These are phyloP conservation scores for Monosporascus sp. DNA, from an alignment of 2,329 filamentous ascomycete genomes.

Conservation along the genomic window DNA sequence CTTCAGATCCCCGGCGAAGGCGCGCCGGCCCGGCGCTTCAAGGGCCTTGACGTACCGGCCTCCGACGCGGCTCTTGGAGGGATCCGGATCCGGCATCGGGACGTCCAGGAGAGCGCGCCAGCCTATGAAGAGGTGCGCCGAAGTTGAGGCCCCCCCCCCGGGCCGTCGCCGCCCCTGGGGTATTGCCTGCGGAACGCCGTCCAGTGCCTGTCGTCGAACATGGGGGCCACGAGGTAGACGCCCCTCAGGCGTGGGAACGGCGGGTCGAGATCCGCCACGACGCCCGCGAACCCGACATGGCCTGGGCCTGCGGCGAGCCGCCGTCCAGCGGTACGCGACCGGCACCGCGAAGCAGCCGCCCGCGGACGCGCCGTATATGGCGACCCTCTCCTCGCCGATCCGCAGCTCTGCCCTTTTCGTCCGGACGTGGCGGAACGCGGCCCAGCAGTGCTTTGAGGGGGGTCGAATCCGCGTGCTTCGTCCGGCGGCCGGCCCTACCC, in stretches of 20 bases:
- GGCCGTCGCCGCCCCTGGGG: not conserved
- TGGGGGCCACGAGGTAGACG: not conserved
- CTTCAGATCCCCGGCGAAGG: conserved; percentile 7
- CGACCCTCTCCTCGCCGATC: not conserved
- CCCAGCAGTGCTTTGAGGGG: not conserved
- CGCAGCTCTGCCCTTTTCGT: not conserved
- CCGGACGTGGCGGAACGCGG: not conserved
- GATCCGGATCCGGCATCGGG: not conserved
- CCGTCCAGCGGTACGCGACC: not conserved
- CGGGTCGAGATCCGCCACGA: not conserved
- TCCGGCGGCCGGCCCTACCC: not conserved
- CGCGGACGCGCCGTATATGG: not conserved
- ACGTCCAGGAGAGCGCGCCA: not conserved
- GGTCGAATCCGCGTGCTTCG: not conserved
- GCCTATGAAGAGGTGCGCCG: not conserved
- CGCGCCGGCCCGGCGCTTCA: not conserved
- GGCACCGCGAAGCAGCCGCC: not conserved
- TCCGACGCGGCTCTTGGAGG: not conserved
- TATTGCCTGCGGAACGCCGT: not conserved
- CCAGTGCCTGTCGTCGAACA: not conserved
- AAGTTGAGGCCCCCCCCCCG: not conserved
- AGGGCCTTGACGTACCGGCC: not conserved
- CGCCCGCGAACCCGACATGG: not conserved
- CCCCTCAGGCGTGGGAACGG: not conserved
- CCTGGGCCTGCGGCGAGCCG: not conserved